Base-by-base conservation (phyloP, 2,329 filamentous ascomycete genomes). In the Ophiobolus disseminans region DNA sequence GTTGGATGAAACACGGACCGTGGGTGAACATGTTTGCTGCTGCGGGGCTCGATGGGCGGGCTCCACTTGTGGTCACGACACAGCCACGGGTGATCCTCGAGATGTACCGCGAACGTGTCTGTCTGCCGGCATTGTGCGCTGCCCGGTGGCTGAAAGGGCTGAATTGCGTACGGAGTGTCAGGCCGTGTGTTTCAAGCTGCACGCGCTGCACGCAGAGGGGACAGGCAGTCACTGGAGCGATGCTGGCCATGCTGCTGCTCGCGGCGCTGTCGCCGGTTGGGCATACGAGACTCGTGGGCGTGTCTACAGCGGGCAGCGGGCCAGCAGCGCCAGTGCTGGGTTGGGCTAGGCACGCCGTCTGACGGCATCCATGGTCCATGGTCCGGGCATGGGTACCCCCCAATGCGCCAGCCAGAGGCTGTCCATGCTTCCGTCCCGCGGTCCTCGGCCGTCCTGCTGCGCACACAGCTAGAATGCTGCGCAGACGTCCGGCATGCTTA, bases 191-290 rank as follows among this genome's bases (percentile, higher is more conserved):
- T n/a, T n/a, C n/a, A n/a, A n/a, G n/a, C n/a, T n/a, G n/a, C n/a
- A n/a, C n/a, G n/a, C n/a, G n/a, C n/a, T n/a, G n/a, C n/a, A n/a
- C n/a, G n/a, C 25, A 28, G 25, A 28, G 10, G 25, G 9, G 25
- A 28, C n/a, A n/a, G n/a, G 25, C 25, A 28, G 10, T 9, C 10
- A 28, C n/a, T 9, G 25, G 25, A 9, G n/a, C 9, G 9, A 23
- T 13, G 38, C 23, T 20, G 34, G 23, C 19, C 35, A 42, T 19
- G 25, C 40, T 48, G 55, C 45, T 45, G 50, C 41, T 43, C 37
- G 54, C 62, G 56, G 60, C 51, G 54, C 50, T 46, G 13, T 47
- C 45, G 55, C 57, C 55, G 62, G 60, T 60, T 65, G 57, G 58
- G 52, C 49, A 50, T 43, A 46, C 49, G 41, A 25, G 42, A 40